Evolutionary conservation across 176 grass and related monocot genomes (phyloP), one percentile per base, ranked within the genome.

Genomic region (Paspalum vaginatum): DNA sequence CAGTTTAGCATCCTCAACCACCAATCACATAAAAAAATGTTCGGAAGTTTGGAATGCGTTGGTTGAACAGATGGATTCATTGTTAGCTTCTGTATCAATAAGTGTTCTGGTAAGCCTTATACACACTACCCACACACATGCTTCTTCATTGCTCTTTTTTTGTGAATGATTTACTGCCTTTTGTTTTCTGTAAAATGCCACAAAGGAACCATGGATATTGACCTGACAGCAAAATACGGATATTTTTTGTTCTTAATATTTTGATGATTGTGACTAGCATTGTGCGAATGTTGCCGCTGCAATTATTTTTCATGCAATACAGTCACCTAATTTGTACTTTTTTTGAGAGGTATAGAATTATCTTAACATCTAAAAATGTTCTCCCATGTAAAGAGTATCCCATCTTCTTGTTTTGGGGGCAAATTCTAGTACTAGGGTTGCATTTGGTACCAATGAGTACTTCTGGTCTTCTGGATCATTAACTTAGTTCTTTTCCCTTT

Each of bases 41-140:
- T 88, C 95, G 70, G 88, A 95, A 91, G 79, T 89, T 65, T 98
- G 95, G 95, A 98, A 87, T 81, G 69, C 86, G 40, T 93, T 98
- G 83, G 69, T 91, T 70, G 95, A 95, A 79, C 95, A 98, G 74
- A 84, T 98, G 75, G 84, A 88, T 87, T 95, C 92, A 78, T 80
- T 88, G 48, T 86, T 83, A 78, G 87, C 90, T 70, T 91, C 92
- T 79, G 87, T 83, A 82, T 94, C 95, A 59, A 87, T 92, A 78
- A 98, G 86, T 87, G 81, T 95, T 68, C 78, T 98, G 95, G 95
- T 98, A 91, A 71, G 90, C 42, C 16, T 91, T 44, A 65, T 87
- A 26, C 39, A 18, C 20, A 70, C 72, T 76, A 14, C 68, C 32
- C 24, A 71, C 55, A 32, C 18, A 56, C 69, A 82, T 82, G 45